Evolutionary conservation across 2,329 filamentous ascomycete genomes (phyloP).

Genomic region (Sphaerulina vaccinii): DNA sequence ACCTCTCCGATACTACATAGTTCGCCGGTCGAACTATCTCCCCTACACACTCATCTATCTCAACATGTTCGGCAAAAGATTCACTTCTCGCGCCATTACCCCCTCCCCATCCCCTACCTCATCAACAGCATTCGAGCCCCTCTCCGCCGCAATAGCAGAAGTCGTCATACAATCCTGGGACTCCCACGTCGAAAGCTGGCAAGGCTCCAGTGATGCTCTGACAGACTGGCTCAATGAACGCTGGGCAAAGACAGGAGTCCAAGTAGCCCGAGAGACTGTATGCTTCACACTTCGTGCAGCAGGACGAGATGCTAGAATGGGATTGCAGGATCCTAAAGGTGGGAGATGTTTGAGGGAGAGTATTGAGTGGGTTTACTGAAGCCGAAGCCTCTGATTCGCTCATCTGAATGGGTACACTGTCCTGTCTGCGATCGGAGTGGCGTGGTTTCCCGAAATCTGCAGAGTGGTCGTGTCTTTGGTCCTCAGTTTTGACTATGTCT

Average conservation of each 20-base stretch:
- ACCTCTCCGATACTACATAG: too few relatives aligned
- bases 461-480: too few relatives aligned
- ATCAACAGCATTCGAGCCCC: slow-evolving; percentile 13
- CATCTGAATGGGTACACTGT: too few relatives aligned
- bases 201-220: slow-evolving; percentile 28
- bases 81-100: neutral
- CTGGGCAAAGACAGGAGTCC: slow-evolving; percentile 31
- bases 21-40: too few relatives aligned
- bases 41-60: neutral
- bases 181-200: slow-evolving; percentile 20
- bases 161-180: slow-evolving; percentile 28
- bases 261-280: slow-evolving; percentile 27
- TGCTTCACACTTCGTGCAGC: slow-evolving; percentile 25
- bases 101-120: slow-evolving; percentile 8
- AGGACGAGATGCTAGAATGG: slow-evolving; percentile 25
- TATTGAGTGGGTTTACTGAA: slow-evolving; percentile 6
- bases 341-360: slow-evolving; percentile 18
- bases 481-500: too few relatives aligned
- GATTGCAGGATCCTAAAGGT: slow-evolving; percentile 20
- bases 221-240: slow-evolving; percentile 32
- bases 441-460: too few relatives aligned
- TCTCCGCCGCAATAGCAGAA: slow-evolving; percentile 22
- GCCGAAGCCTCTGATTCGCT: neutral
- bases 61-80: slow-evolving; percentile 3
- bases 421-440: too few relatives aligned